Percentiles rank a stretch among this genome's conserved stretches.
Evolutionary conservation across 441 rosid species (phyloP).

Genomic region (Bocquillonia castaneifolia): DNA sequence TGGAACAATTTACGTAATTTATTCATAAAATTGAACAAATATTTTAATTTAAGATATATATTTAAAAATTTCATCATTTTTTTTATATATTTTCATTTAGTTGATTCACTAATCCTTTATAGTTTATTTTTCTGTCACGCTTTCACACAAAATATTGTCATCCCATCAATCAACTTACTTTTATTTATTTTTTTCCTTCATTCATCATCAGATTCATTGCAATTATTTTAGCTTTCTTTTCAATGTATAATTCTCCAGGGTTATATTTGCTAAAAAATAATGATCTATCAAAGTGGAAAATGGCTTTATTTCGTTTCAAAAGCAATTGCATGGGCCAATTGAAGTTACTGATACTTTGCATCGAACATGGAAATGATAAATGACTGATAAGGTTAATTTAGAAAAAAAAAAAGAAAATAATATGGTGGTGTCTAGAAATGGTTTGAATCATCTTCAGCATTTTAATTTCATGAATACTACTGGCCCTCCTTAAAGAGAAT

Average conservation of each 20-base stretch:
- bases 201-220: background rate
- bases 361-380: slow-evolving; percentile 3
- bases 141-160: too few relatives aligned
- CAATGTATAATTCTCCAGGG: background rate
- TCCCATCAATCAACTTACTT: background rate
- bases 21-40: too few relatives aligned
- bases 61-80: too few relatives aligned
- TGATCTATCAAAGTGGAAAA: background rate
- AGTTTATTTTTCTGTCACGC: background rate
- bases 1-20: too few relatives aligned
- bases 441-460: slow-evolving; percentile 8
- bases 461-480: background rate
- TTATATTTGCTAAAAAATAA: background rate
- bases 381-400: slow-evolving; percentile 13
- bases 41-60: too few relatives aligned
- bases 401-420: background rate
- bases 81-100: too few relatives aligned
- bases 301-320: background rate
- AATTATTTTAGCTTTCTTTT: background rate
- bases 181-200: background rate
- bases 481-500: slow-evolving; percentile 9
- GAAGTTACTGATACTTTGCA: slow-evolving; percentile 2
- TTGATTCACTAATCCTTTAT: background rate
- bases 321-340: slow-evolving; percentile 10
- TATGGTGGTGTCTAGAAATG: slow-evolving; percentile 10